Evolutionary conservation across 1,139 yeast genomes (phyloP).

Genomic region (Saccharomycopsis phalli): DNA sequence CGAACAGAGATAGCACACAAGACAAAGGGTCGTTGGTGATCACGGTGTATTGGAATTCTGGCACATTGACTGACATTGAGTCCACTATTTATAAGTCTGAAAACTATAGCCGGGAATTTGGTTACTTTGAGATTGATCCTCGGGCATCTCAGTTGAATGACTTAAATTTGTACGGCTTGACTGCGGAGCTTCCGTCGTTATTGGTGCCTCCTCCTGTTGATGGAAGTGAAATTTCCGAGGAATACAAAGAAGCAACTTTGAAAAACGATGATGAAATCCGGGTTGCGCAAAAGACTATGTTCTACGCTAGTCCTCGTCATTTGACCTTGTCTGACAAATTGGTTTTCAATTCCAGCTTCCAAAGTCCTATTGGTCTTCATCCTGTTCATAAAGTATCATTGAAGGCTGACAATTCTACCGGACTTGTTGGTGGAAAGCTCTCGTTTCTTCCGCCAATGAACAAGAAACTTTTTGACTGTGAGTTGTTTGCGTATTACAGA

Average conservation of each 20-base stretch:
- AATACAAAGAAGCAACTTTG: conserved; percentile 1
- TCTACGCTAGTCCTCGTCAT: conserved; percentile 18
- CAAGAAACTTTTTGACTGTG: conserved; percentile 18
- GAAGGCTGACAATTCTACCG: conserved; percentile 4
- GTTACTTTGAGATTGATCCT: conserved; percentile 17
- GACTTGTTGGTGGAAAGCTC: background rate
- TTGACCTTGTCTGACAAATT: conserved; percentile 4
- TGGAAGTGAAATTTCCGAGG: background rate
- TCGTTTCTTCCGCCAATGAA: conserved; percentile 19
- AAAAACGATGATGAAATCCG: conserved; percentile 13
- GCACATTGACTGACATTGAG: conserved; percentile 3
- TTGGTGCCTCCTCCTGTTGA: conserved; percentile 2
- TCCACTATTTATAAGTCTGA: conserved; percentile 8
- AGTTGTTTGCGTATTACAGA: conserved; percentile 31
- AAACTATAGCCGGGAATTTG: conserved; percentile 12
- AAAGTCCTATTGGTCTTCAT: conserved; percentile 13
- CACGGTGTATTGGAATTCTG: conserved; percentile 17
- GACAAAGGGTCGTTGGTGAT: conserved; percentile 2
- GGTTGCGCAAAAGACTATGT: conserved; percentile 20
- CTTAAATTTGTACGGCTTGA: conserved; percentile 15
- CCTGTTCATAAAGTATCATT: conserved; percentile 16
- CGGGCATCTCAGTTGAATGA: conserved; percentile 16
- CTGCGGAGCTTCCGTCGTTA: conserved; percentile 14
- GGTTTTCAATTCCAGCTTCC: conserved; percentile 11
- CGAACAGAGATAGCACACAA: conserved; percentile 1